Conservation (phyloP, 75 land plant genomes). For the Pinus albicaulis region DNA sequence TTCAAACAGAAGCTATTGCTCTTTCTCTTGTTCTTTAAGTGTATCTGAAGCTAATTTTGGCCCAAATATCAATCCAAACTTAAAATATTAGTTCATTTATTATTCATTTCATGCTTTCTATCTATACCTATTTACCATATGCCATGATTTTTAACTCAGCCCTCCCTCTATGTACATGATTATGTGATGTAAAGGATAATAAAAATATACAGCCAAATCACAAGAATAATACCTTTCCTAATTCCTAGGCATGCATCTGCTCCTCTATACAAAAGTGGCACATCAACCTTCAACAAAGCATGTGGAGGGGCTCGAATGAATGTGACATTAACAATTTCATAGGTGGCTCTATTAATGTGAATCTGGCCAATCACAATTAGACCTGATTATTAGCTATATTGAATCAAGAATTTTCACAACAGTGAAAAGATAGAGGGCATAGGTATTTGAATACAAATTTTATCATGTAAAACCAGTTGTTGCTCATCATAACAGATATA, state of each 20-base stretch:
- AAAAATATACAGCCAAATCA: background rate
- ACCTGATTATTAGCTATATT: background rate
- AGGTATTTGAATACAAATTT: background rate
- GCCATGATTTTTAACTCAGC: background rate
- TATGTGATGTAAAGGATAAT: background rate
- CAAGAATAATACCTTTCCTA: slow-evolving; percentile 55
- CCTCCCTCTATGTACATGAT: slow-evolving; percentile 1
- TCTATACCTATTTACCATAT: background rate
- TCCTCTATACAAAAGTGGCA: slow-evolving; percentile 85
- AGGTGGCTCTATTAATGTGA: slow-evolving; percentile 54
- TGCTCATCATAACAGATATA: background rate
- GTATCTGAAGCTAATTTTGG: background rate
- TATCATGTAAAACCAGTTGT: background rate
- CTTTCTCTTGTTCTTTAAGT: background rate
- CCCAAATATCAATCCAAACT: background rate
- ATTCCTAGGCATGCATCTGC: slow-evolving; percentile 90
- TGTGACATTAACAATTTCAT: slow-evolving; percentile 79
- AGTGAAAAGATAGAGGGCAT: slow-evolving; percentile 1
- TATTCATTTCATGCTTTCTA: background rate
- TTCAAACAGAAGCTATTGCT: background rate
- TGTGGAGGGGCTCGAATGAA: slow-evolving; percentile 88
- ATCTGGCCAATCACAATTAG: slow-evolving; percentile 17
- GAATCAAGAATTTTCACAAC: background rate
- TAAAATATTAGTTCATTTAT: background rate
- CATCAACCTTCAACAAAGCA: slow-evolving; percentile 75